Percentiles rank a stretch among this genome's conserved stretches.
Evolutionary conservation across 352 stramenopile genomes (phyloP).

Genomic region (Nothophytophthora sp.): DNA sequence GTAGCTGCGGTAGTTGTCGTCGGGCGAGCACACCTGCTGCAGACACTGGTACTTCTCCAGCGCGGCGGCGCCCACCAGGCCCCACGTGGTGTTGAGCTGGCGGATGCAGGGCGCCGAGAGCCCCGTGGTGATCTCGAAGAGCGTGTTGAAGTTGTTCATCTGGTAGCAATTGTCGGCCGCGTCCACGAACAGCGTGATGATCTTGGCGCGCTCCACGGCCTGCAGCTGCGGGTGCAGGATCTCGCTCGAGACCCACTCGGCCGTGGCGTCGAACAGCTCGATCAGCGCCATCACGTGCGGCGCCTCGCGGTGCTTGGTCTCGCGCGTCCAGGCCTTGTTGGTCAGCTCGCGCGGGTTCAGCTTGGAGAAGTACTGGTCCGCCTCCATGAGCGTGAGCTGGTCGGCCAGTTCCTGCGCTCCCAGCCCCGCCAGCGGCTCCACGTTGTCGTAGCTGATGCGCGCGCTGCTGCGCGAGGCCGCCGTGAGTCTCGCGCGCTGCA

Average conservation of each 20-base stretch:
- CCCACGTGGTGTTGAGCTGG: constrained; percentile 85
- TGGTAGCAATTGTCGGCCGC: constrained; percentile 79
- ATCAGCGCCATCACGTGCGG: constrained; percentile 85
- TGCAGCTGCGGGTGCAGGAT: constrained; percentile 86
- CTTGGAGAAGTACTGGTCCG: constrained; percentile 70
- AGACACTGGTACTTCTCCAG: constrained; percentile 85
- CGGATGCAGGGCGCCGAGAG: constrained; percentile 81
- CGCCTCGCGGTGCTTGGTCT: constrained; percentile 79
- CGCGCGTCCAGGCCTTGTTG: constrained; percentile 87
- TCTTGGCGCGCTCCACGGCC: constrained; percentile 73
- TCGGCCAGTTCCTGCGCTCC: constrained; percentile 72
- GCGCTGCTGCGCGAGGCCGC: constrained; percentile 60
- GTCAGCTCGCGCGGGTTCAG: constrained; percentile 79
- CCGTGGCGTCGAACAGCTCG: constrained; percentile 83
- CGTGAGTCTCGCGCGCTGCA: constrained; percentile 59
- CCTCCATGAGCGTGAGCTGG: constrained; percentile 82
- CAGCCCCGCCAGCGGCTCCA: constrained; percentile 67
- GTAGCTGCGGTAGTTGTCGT: constrained; percentile 89
- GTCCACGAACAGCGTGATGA: constrained; percentile 87
- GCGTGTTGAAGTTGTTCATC: constrained; percentile 91
- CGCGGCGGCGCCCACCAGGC: constrained; percentile 55
- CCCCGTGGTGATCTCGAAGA: constrained; percentile 82
- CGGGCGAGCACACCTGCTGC: constrained; percentile 76
- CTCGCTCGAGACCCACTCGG: constrained; percentile 88
- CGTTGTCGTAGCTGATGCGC: constrained; percentile 76